Evolutionary conservation across 768 basidiomycete genomes (phyloP).

Genomic region (Leccinum subtestaceum): DNA sequence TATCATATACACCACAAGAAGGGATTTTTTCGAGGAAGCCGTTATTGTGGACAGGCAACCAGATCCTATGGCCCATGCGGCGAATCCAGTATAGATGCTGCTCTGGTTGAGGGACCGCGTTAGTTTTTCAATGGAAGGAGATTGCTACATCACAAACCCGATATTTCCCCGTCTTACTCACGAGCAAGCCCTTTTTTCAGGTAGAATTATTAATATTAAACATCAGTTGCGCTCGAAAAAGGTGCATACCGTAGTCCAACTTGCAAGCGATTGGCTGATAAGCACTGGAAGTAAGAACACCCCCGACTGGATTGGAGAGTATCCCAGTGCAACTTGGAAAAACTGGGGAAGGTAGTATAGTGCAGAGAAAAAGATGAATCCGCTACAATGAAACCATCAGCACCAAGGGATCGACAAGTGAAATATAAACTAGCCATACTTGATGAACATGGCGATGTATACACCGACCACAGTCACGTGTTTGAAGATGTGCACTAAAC

Average conservation of each 20-base stretch:
- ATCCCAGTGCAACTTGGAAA: conserved; percentile 70
- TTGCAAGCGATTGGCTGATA: conserved; percentile 58
- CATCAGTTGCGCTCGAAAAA: neutral
- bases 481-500: conserved; percentile 70
- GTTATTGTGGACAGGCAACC: conserved; percentile 68
- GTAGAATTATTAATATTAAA: neutral
- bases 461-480: conserved; percentile 64
- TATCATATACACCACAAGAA: conserved; percentile 59
- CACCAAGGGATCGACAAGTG: neutral
- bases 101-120: neutral
- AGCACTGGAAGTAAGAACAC: conserved; percentile 70
- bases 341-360: conserved; percentile 74
- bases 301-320: conserved; percentile 60
- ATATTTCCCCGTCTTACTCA: conserved; percentile 65
- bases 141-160: conserved; percentile 33
- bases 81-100: conserved; percentile 56
- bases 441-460: conserved; percentile 68
- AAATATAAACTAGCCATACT: conserved; percentile 35
- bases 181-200: conserved; percentile 49
- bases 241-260: conserved; percentile 48
- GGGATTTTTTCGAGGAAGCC: conserved; percentile 42
- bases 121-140: neutral
- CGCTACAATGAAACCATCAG: conserved; percentile 33
- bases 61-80: conserved; percentile 65
- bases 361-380: conserved; percentile 60